These are phyloP conservation scores for Grigorovia transvaalensis DNA, from an alignment of 805 yeast species.

Conservation along the genomic window DNA sequence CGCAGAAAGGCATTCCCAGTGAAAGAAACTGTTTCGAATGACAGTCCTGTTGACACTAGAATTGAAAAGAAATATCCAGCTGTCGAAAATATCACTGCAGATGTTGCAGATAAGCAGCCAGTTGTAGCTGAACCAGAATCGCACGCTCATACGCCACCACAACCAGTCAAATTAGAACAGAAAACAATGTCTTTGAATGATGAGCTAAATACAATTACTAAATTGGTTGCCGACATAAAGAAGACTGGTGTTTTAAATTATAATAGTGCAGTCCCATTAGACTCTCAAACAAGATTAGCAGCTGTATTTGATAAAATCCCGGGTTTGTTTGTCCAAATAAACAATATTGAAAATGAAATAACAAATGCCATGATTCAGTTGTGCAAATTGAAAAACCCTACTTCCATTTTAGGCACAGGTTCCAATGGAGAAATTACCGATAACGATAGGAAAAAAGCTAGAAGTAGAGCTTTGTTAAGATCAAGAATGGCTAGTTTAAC, in stretches of 20 bases:
- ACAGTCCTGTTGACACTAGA: neutral
- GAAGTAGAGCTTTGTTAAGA: slow-evolving; percentile 63
- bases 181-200: slow-evolving; percentile 12
- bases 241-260: slow-evolving; percentile 27
- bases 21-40: neutral
- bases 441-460: slow-evolving; percentile 68
- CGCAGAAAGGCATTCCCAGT: slow-evolving; percentile 10
- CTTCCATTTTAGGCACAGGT: slow-evolving; percentile 70
- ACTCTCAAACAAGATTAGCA: slow-evolving; percentile 48
- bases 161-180: neutral
- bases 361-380: slow-evolving; percentile 55
- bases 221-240: slow-evolving; percentile 50
- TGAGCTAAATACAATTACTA: slow-evolving; percentile 48
- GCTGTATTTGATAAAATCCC: slow-evolving; percentile 66
- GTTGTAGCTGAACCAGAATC: neutral
- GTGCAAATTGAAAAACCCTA: slow-evolving; percentile 58
- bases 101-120: neutral
- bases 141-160: neutral
- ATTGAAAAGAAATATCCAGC: slow-evolving; percentile 1
- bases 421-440: slow-evolving; percentile 82
- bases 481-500: slow-evolving; percentile 91
- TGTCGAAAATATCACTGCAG: neutral
- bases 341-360: slow-evolving; percentile 57
- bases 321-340: slow-evolving; percentile 50
- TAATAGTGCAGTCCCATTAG: slow-evolving; percentile 27